These are phyloP conservation scores for Herpetomonas tarakana DNA, from an alignment of 208 protist species.

Conservation along the genomic window DNA sequence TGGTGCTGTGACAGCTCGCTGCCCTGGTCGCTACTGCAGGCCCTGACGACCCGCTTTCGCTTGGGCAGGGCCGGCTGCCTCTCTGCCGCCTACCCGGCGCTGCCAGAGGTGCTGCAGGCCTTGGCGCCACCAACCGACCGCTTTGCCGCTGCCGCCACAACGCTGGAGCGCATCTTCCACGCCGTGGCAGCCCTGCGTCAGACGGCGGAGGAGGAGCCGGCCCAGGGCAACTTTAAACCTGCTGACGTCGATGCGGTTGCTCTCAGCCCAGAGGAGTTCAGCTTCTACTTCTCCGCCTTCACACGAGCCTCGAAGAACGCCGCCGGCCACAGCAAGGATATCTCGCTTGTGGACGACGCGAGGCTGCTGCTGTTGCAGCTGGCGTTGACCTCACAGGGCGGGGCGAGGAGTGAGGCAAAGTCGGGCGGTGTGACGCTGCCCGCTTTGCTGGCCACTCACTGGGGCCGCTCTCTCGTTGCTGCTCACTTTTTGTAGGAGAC, in stretches of 20 bases:
- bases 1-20: neutral
- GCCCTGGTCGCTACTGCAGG: conserved; percentile 21
- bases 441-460: conserved; percentile 66
- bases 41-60: conserved; percentile 34
- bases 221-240: neutral
- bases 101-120: conserved; percentile 35
- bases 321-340: conserved; percentile 17
- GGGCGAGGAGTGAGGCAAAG: too few species aligned
- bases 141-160: conserved; percentile 10
- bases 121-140: conserved; percentile 15
- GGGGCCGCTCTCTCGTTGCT: conserved; percentile 41
- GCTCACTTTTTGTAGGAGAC: conserved; percentile 19
- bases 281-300: conserved; percentile 3
- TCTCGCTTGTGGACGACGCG: conserved; percentile 17
- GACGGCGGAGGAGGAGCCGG: conserved; percentile 5
- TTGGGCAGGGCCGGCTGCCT: conserved; percentile 27
- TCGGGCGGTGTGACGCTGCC: conserved; percentile 54
- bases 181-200: conserved; percentile 33
- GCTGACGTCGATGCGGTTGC: neutral
- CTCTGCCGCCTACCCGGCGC: conserved; percentile 18
- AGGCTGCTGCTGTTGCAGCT: conserved; percentile 54
- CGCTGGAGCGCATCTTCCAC: conserved; percentile 53
- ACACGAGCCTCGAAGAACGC: neutral
- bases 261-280: conserved; percentile 13
- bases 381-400: conserved; percentile 14